phyloP scores from a whole-genome alignment of 345 rosid genomes.

The Carallia pectinifolia region DNA sequence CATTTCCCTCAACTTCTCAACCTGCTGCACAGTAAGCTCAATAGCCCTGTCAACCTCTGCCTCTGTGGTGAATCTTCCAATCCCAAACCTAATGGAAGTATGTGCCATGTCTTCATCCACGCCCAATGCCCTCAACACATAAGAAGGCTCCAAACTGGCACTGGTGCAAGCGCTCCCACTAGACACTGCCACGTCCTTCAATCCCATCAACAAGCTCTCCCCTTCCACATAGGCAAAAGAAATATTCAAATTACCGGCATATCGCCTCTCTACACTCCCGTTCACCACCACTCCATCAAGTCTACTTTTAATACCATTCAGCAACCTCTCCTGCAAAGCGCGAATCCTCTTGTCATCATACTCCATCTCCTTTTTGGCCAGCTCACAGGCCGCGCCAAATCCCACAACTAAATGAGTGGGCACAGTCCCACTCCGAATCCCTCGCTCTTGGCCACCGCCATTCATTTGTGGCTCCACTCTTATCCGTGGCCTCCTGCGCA shows the following conservation, averaged over 20 bases:
- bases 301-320: slow-evolving; percentile 65
- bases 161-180: slow-evolving; percentile 99
- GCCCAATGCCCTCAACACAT: slow-evolving; percentile 91
- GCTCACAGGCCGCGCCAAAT: slow-evolving; percentile 85
- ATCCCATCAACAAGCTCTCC: slow-evolving; percentile 95
- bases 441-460: slow-evolving; percentile 99
- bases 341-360: slow-evolving; percentile 72
- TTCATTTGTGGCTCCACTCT: slow-evolving; percentile 89
- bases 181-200: slow-evolving; percentile 96
- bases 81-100: slow-evolving; percentile 94
- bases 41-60: slow-evolving; percentile 81
- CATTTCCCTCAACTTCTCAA: slow-evolving; percentile 91
- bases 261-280: slow-evolving; percentile 78
- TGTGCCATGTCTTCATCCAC: slow-evolving; percentile 99
- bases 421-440: slow-evolving; percentile 88
- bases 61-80: slow-evolving; percentile 91
- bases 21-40: slow-evolving; percentile 85
- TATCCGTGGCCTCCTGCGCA: slow-evolving; percentile 80
- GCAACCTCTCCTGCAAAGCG: slow-evolving; percentile 61
- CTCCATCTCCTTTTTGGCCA: slow-evolving; percentile 84
- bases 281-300: slow-evolving; percentile 87
- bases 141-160: slow-evolving; percentile 96
- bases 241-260: slow-evolving; percentile 77
- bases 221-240: slow-evolving; percentile 98
- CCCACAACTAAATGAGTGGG: slow-evolving; percentile 86